Conservation (phyloP, 805 yeast species). For the Spathaspora arborariae region DNA sequence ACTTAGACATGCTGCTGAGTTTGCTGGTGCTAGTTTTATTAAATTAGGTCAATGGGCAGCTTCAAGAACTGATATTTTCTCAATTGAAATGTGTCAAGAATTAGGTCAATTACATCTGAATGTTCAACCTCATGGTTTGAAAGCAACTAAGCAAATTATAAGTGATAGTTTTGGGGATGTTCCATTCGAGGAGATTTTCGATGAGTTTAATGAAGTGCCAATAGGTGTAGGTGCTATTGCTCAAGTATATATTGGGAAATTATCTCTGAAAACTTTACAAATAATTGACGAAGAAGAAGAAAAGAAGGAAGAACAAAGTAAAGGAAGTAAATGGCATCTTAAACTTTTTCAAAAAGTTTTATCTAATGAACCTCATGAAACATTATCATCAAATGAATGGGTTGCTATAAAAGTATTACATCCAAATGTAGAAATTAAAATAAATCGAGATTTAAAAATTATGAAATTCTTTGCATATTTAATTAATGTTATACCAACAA, state of each 20-base stretch:
- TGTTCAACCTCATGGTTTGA: slow-evolving; percentile 68
- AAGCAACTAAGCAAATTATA: slow-evolving; percentile 56
- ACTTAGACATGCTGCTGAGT: slow-evolving; percentile 64
- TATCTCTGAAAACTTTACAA: slow-evolving; percentile 44
- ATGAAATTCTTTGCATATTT: slow-evolving; percentile 76
- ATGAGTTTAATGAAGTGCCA: slow-evolving; percentile 70
- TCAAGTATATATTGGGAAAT: slow-evolving; percentile 80
- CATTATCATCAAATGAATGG: slow-evolving; percentile 42
- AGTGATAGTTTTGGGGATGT: slow-evolving; percentile 52
- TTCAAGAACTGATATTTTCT: slow-evolving; percentile 89
- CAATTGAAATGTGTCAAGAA: slow-evolving; percentile 72
- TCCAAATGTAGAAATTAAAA: slow-evolving; percentile 71
- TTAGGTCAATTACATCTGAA: slow-evolving; percentile 77
- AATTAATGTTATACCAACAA: slow-evolving; percentile 77
- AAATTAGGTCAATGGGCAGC: slow-evolving; percentile 99
- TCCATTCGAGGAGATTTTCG: slow-evolving; percentile 72
- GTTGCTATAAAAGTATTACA: slow-evolving; percentile 93
- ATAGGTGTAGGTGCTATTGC: slow-evolving; percentile 99
- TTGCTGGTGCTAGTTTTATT: slow-evolving; percentile 89
- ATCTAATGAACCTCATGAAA: slow-evolving; percentile 30
- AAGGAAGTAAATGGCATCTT: slow-evolving; percentile 5
- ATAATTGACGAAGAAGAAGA: slow-evolving; percentile 28
- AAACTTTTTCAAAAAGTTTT: slow-evolving; percentile 29
- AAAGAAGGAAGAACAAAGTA: slow-evolving; percentile 9
- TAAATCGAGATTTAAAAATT: slow-evolving; percentile 76